Percentiles rank a stretch among this genome's conserved stretches.
These are phyloP conservation scores for Camellia oleifera DNA, from an alignment of 179 eudicot genomes.

Conservation along the genomic window DNA sequence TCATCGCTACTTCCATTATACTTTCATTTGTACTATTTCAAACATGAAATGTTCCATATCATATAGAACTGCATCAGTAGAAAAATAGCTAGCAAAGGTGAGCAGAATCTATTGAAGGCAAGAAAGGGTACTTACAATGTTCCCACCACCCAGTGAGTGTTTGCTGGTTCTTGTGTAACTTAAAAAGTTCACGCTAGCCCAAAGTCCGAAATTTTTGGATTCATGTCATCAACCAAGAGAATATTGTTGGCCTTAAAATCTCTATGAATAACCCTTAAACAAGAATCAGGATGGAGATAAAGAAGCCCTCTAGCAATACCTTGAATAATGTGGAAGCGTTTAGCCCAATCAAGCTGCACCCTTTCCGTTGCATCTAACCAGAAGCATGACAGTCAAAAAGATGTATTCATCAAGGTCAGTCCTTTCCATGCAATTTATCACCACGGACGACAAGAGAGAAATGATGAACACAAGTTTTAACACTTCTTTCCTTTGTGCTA, in stretches of 20 bases:
- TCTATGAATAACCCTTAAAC: conserved; percentile 21
- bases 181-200: conserved; percentile 21
- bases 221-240: conserved; percentile 22
- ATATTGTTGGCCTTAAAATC: conserved; percentile 24
- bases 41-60: not conserved
- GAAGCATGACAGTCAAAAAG: not conserved
- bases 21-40: too few relatives aligned
- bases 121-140: conserved; percentile 17
- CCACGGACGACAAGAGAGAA: too few relatives aligned
- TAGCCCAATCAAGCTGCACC: conserved; percentile 12
- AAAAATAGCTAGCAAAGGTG: not conserved
- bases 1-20: too few relatives aligned
- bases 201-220: conserved; percentile 22
- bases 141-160: conserved; percentile 22
- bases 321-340: conserved; percentile 17
- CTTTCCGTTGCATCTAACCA: conserved; percentile 8
- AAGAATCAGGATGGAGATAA: conserved; percentile 28
- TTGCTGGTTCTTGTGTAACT: conserved; percentile 16
- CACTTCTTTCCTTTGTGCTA: too few relatives aligned
- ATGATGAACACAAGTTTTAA: too few relatives aligned
- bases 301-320: conserved; percentile 25
- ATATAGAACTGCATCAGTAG: not conserved
- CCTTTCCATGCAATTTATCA: not conserved
- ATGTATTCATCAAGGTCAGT: not conserved
- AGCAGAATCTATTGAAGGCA: not conserved